Percentiles rank a stretch among this genome's conserved stretches.
Conservation (phyloP, 148 eudicot genomes). For the Amaranthus cruentus region DNA sequence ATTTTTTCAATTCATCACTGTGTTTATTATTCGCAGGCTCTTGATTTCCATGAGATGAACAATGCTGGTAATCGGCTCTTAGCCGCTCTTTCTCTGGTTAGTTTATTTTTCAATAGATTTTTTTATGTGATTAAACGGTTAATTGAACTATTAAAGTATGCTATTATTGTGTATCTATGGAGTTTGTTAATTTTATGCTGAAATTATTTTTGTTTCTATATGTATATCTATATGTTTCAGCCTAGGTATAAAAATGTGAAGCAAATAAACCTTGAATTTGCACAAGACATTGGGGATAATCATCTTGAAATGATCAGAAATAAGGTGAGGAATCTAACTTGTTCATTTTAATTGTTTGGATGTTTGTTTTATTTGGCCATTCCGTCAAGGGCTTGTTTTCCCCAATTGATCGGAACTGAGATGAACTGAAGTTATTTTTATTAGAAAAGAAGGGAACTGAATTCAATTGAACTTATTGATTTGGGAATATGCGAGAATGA, state of each 20-base stretch:
- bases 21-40: conserved; percentile 32
- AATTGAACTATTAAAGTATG: neutral
- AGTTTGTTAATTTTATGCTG: neutral
- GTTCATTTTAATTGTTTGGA: neutral
- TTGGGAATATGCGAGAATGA: too few relatives aligned
- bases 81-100: conserved; percentile 80
- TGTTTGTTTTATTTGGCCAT: neutral
- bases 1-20: neutral
- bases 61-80: conserved; percentile 75
- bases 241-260: conserved; percentile 67
- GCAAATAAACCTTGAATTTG: conserved; percentile 82
- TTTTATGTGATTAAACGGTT: neutral
- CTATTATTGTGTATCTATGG: neutral
- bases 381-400: too few relatives aligned
- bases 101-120: conserved; percentile 12
- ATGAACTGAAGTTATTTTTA: too few relatives aligned
- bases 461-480: too few relatives aligned
- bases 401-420: too few relatives aligned
- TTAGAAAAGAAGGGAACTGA: too few relatives aligned
- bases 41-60: conserved; percentile 76
- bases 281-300: conserved; percentile 76
- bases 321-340: conserved; percentile 44
- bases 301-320: conserved; percentile 60
- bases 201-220: neutral
- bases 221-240: conserved; percentile 37